A percentile compares a stretch with the other conserved stretches of the same genome.
phyloP scores from a whole-genome alignment of 805 yeast genomes.

The Candida easanensis region DNA sequence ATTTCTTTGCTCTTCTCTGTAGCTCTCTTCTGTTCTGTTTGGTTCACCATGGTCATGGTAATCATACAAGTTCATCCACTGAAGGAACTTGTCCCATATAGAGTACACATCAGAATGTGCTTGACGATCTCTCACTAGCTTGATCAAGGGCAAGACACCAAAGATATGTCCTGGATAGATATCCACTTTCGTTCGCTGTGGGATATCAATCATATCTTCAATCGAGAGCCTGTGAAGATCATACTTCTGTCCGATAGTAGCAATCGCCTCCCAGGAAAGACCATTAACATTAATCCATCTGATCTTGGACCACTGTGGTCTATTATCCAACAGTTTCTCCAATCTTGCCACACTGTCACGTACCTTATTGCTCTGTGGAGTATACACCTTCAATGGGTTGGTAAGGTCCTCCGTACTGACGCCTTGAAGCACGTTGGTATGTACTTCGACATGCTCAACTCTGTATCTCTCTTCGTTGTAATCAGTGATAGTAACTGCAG shows the following conservation, averaged over 20 bases:
- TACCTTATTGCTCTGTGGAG: constrained; percentile 4
- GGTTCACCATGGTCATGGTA: constrained; percentile 2
- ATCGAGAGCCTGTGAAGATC: constrained; percentile 52
- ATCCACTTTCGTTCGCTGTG: constrained; percentile 58
- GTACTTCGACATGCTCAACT: constrained; percentile 30
- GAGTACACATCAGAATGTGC: not conserved
- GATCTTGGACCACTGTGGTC: constrained; percentile 49
- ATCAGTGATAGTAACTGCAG: constrained; percentile 52
- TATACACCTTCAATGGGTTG: not conserved
- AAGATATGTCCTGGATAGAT: constrained; percentile 50
- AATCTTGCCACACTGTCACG: constrained; percentile 28
- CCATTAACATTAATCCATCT: constrained; percentile 61
- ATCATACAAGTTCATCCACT: constrained; percentile 12
- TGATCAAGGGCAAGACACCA: constrained; percentile 51
- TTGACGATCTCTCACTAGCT: constrained; percentile 32
- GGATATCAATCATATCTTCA: constrained; percentile 63
- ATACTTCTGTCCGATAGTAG: constrained; percentile 42
- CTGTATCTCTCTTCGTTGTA: constrained; percentile 43
- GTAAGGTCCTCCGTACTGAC: constrained; percentile 20
- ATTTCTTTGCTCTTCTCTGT: not conserved
- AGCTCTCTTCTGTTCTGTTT: not conserved
- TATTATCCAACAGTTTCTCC: constrained; percentile 28
- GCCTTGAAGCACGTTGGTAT: constrained; percentile 31
- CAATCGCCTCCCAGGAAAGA: constrained; percentile 58
- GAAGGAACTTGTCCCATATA: constrained; percentile 11